A percentile compares a stretch with the other conserved stretches of the same genome.
These are phyloP conservation scores for Penicillium coprophilum DNA, from an alignment of 495 filamentous ascomycete genomes.

Conservation along the genomic window DNA sequence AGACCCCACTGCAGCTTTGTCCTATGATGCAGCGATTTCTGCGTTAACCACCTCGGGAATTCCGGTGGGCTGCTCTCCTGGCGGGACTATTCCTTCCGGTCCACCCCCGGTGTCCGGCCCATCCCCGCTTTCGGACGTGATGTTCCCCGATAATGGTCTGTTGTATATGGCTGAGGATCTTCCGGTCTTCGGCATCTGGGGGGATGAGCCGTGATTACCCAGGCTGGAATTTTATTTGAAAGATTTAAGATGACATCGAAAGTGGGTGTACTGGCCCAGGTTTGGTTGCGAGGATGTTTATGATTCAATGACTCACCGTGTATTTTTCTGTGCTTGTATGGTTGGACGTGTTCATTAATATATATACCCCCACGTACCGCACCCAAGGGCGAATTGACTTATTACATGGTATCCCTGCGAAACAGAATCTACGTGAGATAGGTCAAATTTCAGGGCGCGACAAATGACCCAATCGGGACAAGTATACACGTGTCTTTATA, in stretches of 20 bases:
- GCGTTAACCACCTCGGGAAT: slow-evolving; percentile 50
- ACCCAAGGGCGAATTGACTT: background rate
- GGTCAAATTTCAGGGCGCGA: too few species aligned
- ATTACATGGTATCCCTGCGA: background rate
- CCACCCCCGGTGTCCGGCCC: slow-evolving; percentile 23
- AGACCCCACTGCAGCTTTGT: slow-evolving; percentile 27
- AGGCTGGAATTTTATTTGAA: background rate
- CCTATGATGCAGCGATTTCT: slow-evolving; percentile 48
- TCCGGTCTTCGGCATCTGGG: slow-evolving; percentile 42
- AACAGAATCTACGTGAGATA: too few species aligned
- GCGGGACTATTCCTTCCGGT: slow-evolving; percentile 35
- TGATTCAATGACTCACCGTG: background rate
- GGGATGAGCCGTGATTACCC: slow-evolving; percentile 18
- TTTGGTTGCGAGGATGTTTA: background rate
- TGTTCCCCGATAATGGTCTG: slow-evolving; percentile 42
- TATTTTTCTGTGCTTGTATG: background rate
- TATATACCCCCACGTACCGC: background rate
- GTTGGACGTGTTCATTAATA: background rate
- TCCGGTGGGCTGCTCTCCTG: slow-evolving; percentile 42
- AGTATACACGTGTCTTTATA: too few species aligned
- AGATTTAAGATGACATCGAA: background rate
- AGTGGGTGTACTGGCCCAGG: background rate
- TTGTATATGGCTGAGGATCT: slow-evolving; percentile 45
- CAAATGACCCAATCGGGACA: too few species aligned
- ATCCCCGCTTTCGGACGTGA: slow-evolving; percentile 41